Conservation (phyloP, 2,329 filamentous ascomycete genomes). For the Leptographium wingfieldii region DNA sequence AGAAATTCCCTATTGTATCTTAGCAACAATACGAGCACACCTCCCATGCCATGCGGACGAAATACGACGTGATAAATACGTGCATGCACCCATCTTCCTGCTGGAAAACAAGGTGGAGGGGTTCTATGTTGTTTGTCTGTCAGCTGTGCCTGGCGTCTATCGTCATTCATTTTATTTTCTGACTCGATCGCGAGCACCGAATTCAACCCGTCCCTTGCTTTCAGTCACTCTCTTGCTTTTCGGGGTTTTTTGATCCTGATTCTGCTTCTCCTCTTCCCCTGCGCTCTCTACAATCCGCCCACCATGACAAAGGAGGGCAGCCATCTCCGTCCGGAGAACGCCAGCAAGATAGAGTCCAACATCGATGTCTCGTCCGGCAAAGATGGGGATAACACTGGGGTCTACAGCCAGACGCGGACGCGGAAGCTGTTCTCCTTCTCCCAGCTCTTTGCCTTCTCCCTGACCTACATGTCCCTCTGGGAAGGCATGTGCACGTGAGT, state of each 20-base stretch:
- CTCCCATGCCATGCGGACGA: not conserved
- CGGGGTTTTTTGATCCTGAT: not conserved
- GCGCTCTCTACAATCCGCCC: not conserved
- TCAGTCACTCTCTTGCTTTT: not conserved
- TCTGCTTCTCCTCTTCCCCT: not conserved
- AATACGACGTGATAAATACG: not conserved
- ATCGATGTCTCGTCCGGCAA: not conserved
- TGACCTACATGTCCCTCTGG: conserved; percentile 7
- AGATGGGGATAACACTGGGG: not conserved
- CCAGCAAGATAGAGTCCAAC: not conserved
- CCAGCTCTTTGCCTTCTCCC: conserved; percentile 8
- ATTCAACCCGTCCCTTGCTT: not conserved
- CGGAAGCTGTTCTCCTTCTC: conserved; percentile 7
- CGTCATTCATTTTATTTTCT: not conserved
- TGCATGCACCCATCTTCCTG: not conserved
- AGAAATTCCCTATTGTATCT: not conserved
- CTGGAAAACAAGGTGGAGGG: not conserved
- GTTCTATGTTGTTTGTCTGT: not conserved
- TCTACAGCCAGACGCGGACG: conserved; percentile 8
- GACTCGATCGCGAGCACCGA: not conserved
- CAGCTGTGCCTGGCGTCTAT: not conserved
- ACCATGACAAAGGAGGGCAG: not conserved
- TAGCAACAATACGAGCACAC: not conserved
- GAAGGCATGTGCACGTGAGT: conserved; percentile 7
- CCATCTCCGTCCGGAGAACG: not conserved